These are phyloP conservation scores for Vanderwaltozyma yarrowii DNA, from an alignment of 805 yeast genomes.

Conservation along the genomic window DNA sequence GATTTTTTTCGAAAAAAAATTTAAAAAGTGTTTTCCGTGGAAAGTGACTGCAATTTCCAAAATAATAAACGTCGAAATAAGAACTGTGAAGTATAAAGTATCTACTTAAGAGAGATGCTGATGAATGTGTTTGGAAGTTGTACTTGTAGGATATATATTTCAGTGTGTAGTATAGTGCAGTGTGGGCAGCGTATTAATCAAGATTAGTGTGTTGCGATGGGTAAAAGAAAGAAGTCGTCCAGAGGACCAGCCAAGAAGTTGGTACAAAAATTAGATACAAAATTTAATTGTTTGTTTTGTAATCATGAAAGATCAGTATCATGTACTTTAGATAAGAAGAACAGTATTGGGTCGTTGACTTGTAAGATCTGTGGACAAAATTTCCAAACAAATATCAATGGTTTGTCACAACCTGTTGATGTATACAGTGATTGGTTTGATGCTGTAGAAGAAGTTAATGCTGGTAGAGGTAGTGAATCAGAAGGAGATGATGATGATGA, in stretches of 20 bases:
- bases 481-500: constrained; percentile 26
- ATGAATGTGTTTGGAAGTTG: too few relatives aligned
- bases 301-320: constrained; percentile 90
- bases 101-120: too few relatives aligned
- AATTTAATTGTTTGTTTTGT: constrained; percentile 87
- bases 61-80: too few relatives aligned
- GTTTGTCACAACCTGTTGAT: constrained; percentile 77
- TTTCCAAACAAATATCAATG: constrained; percentile 81
- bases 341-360: constrained; percentile 69
- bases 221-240: constrained; percentile 74
- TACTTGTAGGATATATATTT: too few relatives aligned
- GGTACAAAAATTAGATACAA: constrained; percentile 69
- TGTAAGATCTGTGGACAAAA: constrained; percentile 93
- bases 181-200: too few relatives aligned
- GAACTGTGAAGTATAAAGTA: too few relatives aligned
- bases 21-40: too few relatives aligned
- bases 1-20: too few relatives aligned
- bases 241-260: constrained; percentile 72
- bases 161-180: too few relatives aligned
- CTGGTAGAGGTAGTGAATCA: constrained; percentile 27
- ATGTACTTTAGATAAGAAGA: constrained; percentile 79
- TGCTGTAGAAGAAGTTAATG: constrained; percentile 67
- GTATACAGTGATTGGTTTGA: constrained; percentile 97
- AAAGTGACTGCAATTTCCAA: too few relatives aligned
- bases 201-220: constrained; percentile 30